Base-by-base conservation (phyloP, 176 grass and related monocot genomes). In the Eragrostis nindensis region DNA sequence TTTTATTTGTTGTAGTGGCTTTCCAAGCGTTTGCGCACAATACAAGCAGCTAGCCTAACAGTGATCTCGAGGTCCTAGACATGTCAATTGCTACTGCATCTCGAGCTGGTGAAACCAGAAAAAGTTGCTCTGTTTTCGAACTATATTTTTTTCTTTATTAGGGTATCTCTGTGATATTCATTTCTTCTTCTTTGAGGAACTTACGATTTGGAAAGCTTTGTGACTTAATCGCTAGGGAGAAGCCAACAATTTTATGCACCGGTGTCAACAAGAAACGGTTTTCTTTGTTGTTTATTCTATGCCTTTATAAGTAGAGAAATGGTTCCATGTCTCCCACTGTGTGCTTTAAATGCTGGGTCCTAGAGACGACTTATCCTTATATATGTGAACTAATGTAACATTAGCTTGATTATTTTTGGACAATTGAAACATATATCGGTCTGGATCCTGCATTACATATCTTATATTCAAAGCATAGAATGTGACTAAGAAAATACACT, bases 341-440 rank as follows among this genome's bases (percentile, higher is more conserved):
- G n/a, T 65, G 36, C 39, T 71, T 10, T 71, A 64, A 45, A 19
- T 26, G 63, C 6, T 71, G 55, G 65, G 77, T 43, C 3, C 45
- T 64, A 25, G 18, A 42, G 11, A 42, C 6, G 30, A 14, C 3
- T 43, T 52, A 75, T 6, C 44, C 65, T 53, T n/a, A n/a, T 76
- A 70, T 41, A n/a, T 42, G n/a, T 12, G 4, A 36, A 36, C 53
- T 54, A 82, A 53, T 15, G 45, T 77, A 19, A 66, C 78, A 68
- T 21, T 73, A 30, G 7, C 18, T 39, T n/a, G 55, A 82, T 39
- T 55, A 62, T 9, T 77, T 77, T 77, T 62, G 22, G 12, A 57
- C 71, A 57, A 74, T 16, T 18, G 5, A 74, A 74, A 74, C 39
- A 52, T 73, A 30, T 50, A 82, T 56, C 40, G 5, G 47, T 68